Conservation (phyloP, 2,329 filamentous ascomycete genomes). For the Diaporthe sp. region DNA sequence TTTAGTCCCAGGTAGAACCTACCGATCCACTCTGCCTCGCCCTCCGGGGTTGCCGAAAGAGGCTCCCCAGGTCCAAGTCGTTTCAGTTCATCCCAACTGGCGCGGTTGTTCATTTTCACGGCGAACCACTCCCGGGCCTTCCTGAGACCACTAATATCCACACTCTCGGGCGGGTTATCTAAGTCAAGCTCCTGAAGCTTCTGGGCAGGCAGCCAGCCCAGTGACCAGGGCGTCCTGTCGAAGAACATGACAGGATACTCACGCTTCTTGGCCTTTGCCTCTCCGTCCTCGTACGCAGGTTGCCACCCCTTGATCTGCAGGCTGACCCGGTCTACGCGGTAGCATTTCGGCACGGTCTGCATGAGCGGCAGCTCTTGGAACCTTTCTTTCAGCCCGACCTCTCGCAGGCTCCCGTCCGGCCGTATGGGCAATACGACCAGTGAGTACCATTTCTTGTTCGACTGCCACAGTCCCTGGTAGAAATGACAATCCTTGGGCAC, state of each 20-base stretch:
- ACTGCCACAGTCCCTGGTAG: constrained; percentile 46
- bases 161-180: constrained; percentile 23
- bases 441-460: constrained; percentile 44
- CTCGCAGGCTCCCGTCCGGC: constrained; percentile 27
- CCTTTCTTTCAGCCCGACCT: constrained; percentile 33
- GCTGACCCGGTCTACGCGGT: constrained; percentile 42
- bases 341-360: constrained; percentile 46
- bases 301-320: constrained; percentile 49
- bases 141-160: constrained; percentile 24
- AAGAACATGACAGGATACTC: constrained; percentile 54
- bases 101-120: constrained; percentile 32
- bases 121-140: constrained; percentile 34
- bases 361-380: constrained; percentile 46
- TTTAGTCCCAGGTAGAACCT: no score
- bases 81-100: constrained; percentile 32
- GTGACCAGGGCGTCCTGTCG: constrained; percentile 39
- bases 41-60: constrained; percentile 17
- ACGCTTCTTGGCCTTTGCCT: constrained; percentile 43
- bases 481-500: constrained; percentile 46
- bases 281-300: constrained; percentile 48
- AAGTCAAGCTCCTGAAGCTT: constrained; percentile 31
- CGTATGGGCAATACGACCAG: constrained; percentile 49
- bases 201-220: constrained; percentile 30
- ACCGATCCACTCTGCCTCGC: constrained; percentile 22
- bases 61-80: constrained; percentile 33